phyloP scores from a whole-genome alignment of 1,139 yeast species.

The Nakaseomyces kungkrabaensis region DNA sequence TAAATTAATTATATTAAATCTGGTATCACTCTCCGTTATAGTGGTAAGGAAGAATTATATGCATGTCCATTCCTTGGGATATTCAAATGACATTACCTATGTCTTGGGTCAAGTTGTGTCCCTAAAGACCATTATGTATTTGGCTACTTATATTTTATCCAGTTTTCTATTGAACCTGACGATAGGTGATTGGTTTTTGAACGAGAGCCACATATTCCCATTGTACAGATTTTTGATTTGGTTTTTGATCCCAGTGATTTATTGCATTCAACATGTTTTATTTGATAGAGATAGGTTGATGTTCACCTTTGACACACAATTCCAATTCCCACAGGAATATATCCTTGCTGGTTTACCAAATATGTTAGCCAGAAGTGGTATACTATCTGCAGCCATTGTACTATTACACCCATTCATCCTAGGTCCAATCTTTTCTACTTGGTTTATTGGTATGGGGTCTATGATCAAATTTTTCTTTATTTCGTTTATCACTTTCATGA shows the following conservation, averaged over 20 bases:
- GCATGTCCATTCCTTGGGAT: slow-evolving; percentile 42
- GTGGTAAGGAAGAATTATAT: slow-evolving; percentile 41
- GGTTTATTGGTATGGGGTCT: background rate
- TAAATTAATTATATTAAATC: slow-evolving; percentile 28
- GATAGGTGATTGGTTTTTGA: slow-evolving; percentile 25
- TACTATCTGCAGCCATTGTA: slow-evolving; percentile 11
- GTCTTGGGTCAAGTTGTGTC: slow-evolving; percentile 40
- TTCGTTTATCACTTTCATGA: slow-evolving; percentile 12
- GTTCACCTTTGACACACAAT: slow-evolving; percentile 35
- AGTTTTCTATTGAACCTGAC: slow-evolving; percentile 34
- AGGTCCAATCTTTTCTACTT: background rate
- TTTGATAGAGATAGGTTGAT: slow-evolving; percentile 53
- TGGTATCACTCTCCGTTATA: slow-evolving; percentile 36
- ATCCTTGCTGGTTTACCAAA: slow-evolving; percentile 16
- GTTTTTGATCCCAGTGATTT: slow-evolving; percentile 37
- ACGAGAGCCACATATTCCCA: slow-evolving; percentile 4
- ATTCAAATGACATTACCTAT: slow-evolving; percentile 42
- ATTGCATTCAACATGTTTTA: slow-evolving; percentile 44
- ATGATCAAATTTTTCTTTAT: slow-evolving; percentile 7
- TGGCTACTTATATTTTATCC: slow-evolving; percentile 32
- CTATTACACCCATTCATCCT: slow-evolving; percentile 12
- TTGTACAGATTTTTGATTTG: slow-evolving; percentile 22
- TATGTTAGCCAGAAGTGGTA: slow-evolving; percentile 13
- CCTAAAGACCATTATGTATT: slow-evolving; percentile 31
- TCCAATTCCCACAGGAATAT: slow-evolving; percentile 32